Percentiles rank a stretch among this genome's conserved stretches.
Conservation (phyloP, 176 grass and related monocot genomes). For the Tuctoria greenei region DNA sequence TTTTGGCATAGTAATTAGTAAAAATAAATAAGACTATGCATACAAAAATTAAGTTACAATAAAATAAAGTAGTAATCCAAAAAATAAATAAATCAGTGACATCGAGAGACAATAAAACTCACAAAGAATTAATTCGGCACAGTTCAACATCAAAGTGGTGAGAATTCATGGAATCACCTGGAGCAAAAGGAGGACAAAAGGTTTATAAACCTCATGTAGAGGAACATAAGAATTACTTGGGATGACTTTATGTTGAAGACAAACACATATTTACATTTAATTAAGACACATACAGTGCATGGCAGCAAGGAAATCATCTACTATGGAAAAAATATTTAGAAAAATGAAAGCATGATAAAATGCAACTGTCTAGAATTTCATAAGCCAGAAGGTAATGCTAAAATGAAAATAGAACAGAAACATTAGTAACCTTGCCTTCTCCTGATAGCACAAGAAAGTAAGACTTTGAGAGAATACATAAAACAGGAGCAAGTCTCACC, state of each 20-base stretch:
- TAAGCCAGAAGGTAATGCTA: constrained; percentile 3
- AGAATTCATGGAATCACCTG: constrained; percentile 41
- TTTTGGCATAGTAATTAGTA: background rate
- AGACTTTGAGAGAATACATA: background rate
- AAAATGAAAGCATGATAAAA: constrained; percentile 18
- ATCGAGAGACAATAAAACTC: constrained; percentile 24
- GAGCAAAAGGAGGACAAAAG: background rate
- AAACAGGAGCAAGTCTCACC: constrained; percentile 33
- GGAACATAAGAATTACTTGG: constrained; percentile 3
- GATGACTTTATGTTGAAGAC: constrained; percentile 14
- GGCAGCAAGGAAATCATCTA: background rate
- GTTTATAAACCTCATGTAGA: background rate
- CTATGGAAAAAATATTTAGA: background rate
- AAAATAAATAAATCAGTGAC: constrained; percentile 3
- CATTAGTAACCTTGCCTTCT: background rate
- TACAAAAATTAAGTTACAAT: background rate
- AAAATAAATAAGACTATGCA: background rate
- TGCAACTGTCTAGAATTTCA: background rate
- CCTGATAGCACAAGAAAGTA: background rate
- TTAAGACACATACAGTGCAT: constrained; percentile 4
- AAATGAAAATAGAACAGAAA: constrained; percentile 23
- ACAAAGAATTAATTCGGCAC: constrained; percentile 51
- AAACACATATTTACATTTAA: constrained; percentile 4
- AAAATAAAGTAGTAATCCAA: constrained; percentile 19
- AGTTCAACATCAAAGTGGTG: constrained; percentile 31